Evolutionary conservation across 352 stramenopile species (phyloP).

Genomic region (Phytopythium oedochilum): DNA sequence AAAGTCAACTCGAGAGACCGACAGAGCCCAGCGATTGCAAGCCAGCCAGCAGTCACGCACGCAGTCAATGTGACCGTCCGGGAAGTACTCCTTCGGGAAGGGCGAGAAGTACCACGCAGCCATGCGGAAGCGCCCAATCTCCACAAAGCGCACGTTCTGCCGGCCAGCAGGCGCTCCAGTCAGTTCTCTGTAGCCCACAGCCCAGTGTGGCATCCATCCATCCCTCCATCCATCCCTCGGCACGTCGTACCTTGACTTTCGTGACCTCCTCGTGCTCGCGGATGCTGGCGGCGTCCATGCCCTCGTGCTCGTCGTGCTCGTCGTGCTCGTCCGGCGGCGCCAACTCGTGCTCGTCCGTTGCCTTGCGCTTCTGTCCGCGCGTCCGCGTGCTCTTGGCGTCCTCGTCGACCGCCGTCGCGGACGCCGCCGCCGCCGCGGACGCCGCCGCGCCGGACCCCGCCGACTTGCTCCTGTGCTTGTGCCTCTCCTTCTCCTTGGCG

Average conservation of each 20-base stretch:
- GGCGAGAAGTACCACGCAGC: constrained; percentile 97
- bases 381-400: constrained; percentile 40
- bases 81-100: constrained; percentile 95
- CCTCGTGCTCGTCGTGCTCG: constrained; percentile 97
- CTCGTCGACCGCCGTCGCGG: background rate
- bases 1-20: too few relatives aligned
- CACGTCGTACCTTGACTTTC: constrained; percentile 85
- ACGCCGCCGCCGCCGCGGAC: background rate
- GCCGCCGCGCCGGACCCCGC: constrained; percentile 5
- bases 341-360: constrained; percentile 67
- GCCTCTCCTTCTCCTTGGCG: constrained; percentile 63
- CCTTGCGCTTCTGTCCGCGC: constrained; percentile 73
- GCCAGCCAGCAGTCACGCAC: constrained; percentile 25
- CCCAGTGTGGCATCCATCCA: too few relatives aligned
- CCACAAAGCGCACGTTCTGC: constrained; percentile 95
- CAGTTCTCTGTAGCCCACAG: too few relatives aligned
- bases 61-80: constrained; percentile 78
- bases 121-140: constrained; percentile 93
- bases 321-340: constrained; percentile 91
- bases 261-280: constrained; percentile 98
- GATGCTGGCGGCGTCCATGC: constrained; percentile 96
- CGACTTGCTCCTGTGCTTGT: constrained; percentile 37
- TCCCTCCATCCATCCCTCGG: too few relatives aligned
- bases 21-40: background rate
- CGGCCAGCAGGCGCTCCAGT: background rate